Conservation (phyloP, 306 rosid genomes). For the Datisca glomerata region DNA sequence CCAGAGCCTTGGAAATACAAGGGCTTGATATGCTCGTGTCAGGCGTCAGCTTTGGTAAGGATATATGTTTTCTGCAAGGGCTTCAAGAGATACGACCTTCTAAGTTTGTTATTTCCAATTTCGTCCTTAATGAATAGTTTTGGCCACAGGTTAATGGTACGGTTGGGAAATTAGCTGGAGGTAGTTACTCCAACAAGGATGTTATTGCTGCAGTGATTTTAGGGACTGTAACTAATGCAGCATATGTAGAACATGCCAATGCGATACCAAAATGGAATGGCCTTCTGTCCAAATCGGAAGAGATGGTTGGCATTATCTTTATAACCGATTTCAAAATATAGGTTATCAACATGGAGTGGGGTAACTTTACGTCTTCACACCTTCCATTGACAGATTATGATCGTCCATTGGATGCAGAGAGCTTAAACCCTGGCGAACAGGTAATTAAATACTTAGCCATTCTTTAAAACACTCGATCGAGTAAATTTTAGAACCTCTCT, state of each 20-base stretch:
- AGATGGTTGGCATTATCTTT: background rate
- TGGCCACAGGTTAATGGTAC: background rate
- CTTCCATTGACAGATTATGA: background rate
- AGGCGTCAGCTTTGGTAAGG: too few relatives aligned
- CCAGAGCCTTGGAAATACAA: background rate
- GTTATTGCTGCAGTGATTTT: background rate
- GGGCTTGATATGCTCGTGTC: background rate
- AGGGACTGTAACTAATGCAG: background rate
- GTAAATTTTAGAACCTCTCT: too few relatives aligned
- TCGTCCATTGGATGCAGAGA: background rate
- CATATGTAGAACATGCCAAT: background rate
- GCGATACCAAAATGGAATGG: background rate
- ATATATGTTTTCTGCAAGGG: too few relatives aligned
- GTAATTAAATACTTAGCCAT: too few relatives aligned
- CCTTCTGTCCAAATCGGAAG: background rate
- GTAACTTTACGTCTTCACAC: background rate
- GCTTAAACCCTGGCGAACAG: background rate
- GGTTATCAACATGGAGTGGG: slow-evolving; percentile 1
- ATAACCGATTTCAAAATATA: too few relatives aligned
- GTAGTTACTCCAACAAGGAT: background rate
- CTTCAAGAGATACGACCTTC: too few relatives aligned
- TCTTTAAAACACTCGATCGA: too few relatives aligned
- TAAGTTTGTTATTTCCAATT: too few relatives aligned
- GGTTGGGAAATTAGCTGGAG: background rate
- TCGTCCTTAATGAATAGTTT: too few relatives aligned